Base-by-base conservation (phyloP, 2,329 filamentous ascomycete genomes). In the Xylariaceae sp. region DNA sequence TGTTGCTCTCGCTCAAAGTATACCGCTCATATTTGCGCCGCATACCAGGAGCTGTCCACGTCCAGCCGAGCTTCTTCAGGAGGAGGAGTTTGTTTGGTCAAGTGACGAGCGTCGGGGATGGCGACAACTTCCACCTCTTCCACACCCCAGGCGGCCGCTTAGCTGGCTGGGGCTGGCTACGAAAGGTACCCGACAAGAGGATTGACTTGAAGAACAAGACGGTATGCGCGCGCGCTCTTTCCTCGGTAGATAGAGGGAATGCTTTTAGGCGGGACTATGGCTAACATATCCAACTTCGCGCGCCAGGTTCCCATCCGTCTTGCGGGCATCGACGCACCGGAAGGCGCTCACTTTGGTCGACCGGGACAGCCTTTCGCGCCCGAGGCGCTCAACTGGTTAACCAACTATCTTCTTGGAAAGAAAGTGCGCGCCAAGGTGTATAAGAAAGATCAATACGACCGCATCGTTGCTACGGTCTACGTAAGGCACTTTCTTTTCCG, bases 71-170 rank as follows among this genome's bases (percentile, higher is more conserved):
- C 9, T 88, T 87, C 71, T 93, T 93, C 71, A 85, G 89, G 51
- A 86, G 80, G 61, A 82, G 89, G 67, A 92, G 85, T 66, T 71
- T 99, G 48, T 88, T 93, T 67, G 94, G 94, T 11, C 83, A 83
- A 62, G 94, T 97, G 48, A 97, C 93, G 10, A 92, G 89, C 67
- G 94, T 99, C 23, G 94, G 95, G 48, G 94, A 99, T 80, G 95
- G 92, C 3, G 94, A 99, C 74, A 93, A 93, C 72, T 97, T 99
- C 73, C 88, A 94, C 67, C 74, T 99, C 52, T 99, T 88, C 73
- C 94, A 99, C 73, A 97, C 92, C 0, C 94, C 94, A 0, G 93
- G 93, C n/a, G 94, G 94, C 9, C 82, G 86, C 65, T 74, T 92
- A 55, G 82, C 88, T 9, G 94, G 94, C 56, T 99, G 94, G 94